These are phyloP conservation scores for Francoa sonchifolia DNA, from an alignment of 441 rosid species.

Conservation along the genomic window DNA sequence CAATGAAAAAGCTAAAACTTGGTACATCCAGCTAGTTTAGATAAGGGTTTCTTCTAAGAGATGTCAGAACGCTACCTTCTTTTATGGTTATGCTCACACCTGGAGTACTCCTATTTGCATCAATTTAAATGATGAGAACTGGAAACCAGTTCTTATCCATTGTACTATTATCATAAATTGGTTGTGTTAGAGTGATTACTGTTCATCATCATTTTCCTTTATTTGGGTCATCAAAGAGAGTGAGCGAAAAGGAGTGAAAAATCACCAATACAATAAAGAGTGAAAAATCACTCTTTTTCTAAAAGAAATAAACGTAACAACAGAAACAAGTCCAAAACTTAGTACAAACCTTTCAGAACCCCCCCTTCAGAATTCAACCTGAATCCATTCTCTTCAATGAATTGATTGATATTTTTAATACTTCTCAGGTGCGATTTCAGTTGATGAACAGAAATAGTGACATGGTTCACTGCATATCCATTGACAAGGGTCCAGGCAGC, in stretches of 20 bases:
- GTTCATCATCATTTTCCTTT: no score
- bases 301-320: neutral
- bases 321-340: conserved; percentile 1
- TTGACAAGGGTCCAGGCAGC: conserved; percentile 98
- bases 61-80: no score
- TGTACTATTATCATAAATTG: no score
- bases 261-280: neutral
- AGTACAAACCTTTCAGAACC: conserved; percentile 58
- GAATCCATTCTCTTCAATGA: conserved; percentile 52
- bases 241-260: neutral
- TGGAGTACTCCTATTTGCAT: neutral
- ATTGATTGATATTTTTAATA: conserved; percentile 50
- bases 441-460: conserved; percentile 65
- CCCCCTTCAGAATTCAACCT: conserved; percentile 82
- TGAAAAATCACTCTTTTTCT: neutral
- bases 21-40: no score
- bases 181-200: no score
- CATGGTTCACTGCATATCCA: conserved; percentile 90
- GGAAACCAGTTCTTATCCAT: no score
- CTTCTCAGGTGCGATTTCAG: conserved; percentile 57
- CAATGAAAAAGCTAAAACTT: no score
- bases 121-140: neutral
- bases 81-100: no score
- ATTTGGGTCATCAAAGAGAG: neutral
- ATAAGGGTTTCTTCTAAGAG: no score